Conservation (phyloP, 805 yeast genomes). For the Candida suzukii region DNA sequence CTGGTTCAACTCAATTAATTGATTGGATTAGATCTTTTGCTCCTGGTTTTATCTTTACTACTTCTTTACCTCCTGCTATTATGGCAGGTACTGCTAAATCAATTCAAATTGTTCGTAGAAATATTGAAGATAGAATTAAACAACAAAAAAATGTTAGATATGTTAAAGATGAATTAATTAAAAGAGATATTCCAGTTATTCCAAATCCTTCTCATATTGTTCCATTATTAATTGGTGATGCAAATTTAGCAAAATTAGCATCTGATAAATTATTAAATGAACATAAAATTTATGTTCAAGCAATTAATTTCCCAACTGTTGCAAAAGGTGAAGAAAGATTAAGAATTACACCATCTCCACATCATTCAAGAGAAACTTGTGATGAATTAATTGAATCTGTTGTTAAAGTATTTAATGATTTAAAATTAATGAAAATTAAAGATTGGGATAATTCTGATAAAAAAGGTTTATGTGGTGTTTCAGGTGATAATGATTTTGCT, state of each 20-base stretch:
- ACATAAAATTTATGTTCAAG: slow-evolving; percentile 91
- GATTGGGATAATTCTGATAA: slow-evolving; percentile 56
- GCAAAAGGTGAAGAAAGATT: slow-evolving; percentile 93
- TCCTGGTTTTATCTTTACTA: slow-evolving; percentile 96
- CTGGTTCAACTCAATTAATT: slow-evolving; percentile 73
- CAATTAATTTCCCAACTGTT: slow-evolving; percentile 97
- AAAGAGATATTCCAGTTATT: slow-evolving; percentile 84
- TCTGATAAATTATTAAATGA: slow-evolving; percentile 81
- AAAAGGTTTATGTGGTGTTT: slow-evolving; percentile 94
- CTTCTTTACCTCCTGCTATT: slow-evolving; percentile 93
- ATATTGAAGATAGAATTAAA: slow-evolving; percentile 67
- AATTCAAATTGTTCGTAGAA: slow-evolving; percentile 73
- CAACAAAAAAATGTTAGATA: slow-evolving; percentile 85
- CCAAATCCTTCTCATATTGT: slow-evolving; percentile 98
- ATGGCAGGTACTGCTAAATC: slow-evolving; percentile 95
- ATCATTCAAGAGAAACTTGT: slow-evolving; percentile 73
- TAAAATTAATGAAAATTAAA: slow-evolving; percentile 63
- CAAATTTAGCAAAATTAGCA: slow-evolving; percentile 85
- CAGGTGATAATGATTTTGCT: slow-evolving; percentile 32
- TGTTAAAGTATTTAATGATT: slow-evolving; percentile 70
- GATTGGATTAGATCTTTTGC: slow-evolving; percentile 97
- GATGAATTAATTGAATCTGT: slow-evolving; percentile 73
- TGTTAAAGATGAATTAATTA: slow-evolving; percentile 65
- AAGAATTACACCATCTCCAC: slow-evolving; percentile 98
- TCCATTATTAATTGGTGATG: slow-evolving; percentile 92